Evolutionary conservation across 78 protist species (phyloP), one percentile per base, ranked within the genome.

Genomic region (Acrasis kona): DNA sequence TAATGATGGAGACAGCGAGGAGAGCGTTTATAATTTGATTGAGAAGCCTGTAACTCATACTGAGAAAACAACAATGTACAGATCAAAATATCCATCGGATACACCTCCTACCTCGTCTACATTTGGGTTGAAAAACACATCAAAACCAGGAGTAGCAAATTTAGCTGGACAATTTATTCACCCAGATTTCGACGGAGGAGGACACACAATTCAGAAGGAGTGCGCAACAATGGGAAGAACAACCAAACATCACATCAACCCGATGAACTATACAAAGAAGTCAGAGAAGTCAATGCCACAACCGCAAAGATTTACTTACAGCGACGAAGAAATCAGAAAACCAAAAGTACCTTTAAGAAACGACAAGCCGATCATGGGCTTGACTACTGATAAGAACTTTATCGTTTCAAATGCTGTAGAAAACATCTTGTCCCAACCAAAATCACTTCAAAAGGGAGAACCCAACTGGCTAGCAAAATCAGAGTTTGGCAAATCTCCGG

Each of bases 331-430:
- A 32, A 2, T 5, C 12, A 74, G 29, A 31, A 75, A 69, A 41
- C 76, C 88, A 29, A 30, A 58, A 1, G 69, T 78, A 4, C 83
- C 83, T 0, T 19, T 5, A 0, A n/a, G 73, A 1, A 65, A 0
- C 5, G 88, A 84, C 27, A 37, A 39, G 70, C 80, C 83, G 1
- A 74, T 78, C 32, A 30, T 37, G 80, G 81, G 73, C 2, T 37
- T 79, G n/a, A n/a, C 36, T 6, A 34, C 80, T 10, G 71, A 77
- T 64, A 79, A 74, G 50, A 74, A 84, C 74, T 84, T 73, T 65
- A 50, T 84, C 34, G 70, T 68, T 32, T 41, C 84, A 19, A 84
- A 84, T 74, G 89, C 89, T 0, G 84, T 84, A 6, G 81, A 84
- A 27, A 74, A 36, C 39, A 79, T 79, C 41, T 39, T 74, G n/a